phyloP scores from a whole-genome alignment of 352 stramenopile species.

The Thalassiosira livingstoniorum region DNA sequence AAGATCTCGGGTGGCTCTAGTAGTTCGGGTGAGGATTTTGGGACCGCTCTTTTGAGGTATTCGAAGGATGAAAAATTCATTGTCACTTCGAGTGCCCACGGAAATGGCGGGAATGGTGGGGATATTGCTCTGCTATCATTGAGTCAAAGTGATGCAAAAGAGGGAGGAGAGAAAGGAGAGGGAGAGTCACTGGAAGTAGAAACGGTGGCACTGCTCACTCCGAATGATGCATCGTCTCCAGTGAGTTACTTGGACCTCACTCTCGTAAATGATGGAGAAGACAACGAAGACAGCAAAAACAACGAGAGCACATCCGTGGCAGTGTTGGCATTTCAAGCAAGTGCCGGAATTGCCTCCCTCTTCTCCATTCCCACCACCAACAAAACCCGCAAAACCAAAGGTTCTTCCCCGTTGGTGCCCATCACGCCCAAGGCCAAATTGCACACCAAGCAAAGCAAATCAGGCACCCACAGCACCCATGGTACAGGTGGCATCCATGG shows the following conservation, averaged over 20 bases:
- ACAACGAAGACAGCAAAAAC: neutral
- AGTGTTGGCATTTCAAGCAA: constrained; percentile 36
- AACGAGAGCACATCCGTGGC: neutral
- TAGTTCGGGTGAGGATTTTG: neutral
- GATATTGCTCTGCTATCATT: too few species aligned
- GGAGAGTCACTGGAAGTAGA: constrained; percentile 22
- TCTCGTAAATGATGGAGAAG: too few species aligned
- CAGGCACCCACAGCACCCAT: neutral
- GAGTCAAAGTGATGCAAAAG: too few species aligned
- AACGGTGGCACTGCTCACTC: constrained; percentile 18
- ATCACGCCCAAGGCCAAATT: constrained; percentile 19
- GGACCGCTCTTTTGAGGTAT: neutral
- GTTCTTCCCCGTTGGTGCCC: constrained; percentile 20
- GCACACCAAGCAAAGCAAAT: neutral
- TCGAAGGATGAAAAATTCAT: constrained; percentile 29
- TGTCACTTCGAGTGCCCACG: constrained; percentile 3
- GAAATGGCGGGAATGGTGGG: constrained; percentile 11
- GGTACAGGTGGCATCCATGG: neutral
- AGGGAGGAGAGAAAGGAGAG: neutral
- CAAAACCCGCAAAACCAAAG: neutral
- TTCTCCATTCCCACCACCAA: constrained; percentile 22
- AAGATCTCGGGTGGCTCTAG: neutral
- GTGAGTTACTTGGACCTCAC: constrained; percentile 29
- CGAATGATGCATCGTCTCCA: constrained; percentile 12
- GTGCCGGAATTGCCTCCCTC: constrained; percentile 28